Evolutionary conservation across 1,139 yeast species (phyloP), one percentile per base, ranked within the genome.

Genomic region (Pichia sp.): DNA sequence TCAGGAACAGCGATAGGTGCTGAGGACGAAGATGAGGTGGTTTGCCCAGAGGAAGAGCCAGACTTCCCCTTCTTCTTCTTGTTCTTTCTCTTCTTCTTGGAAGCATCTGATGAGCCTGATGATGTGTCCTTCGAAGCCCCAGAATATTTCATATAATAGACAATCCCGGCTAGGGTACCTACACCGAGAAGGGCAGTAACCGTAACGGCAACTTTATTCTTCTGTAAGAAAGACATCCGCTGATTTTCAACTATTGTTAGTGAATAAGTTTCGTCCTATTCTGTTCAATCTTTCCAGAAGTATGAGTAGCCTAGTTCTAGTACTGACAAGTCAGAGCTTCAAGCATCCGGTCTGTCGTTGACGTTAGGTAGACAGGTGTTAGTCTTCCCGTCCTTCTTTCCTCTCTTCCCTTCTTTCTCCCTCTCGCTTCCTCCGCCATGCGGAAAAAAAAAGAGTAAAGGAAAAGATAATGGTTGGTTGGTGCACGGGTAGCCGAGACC

Each of bases 181-280:
- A 78, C 78, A 57, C 86, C 85, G 45, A 85, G 85, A 56, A 81
- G 75, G 2, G 88, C 80, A 38, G 87, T 77, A 50, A 82, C 71
- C 44, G 78, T 74, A 52, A 85, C 75, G 44, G 85, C 85, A 36
- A 81, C 74, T 69, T 76, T 84, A 70, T 85, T 80, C 67, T 56
- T 54, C 36, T 56, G 57, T 34, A 56, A 32, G 30, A 56, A 56
- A 5, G 59, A 54, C 56, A 53, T 53, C n/a, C n/a, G 31, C 23
- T 36, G 15, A 5, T 38, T 4, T 15, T 34, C 42, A 7, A 19
- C 47, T 15, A 16, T 31, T 5, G 42, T 36, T 15, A 36, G 41
- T 36, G 41, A n/a, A 36, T 36, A 36, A 15, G n/a, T 36, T 11
- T 36, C 16, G 41, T 15, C n/a, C 16, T n/a, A 23, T 47, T 15